A percentile compares a stretch with the other conserved stretches of the same genome.
These are phyloP conservation scores for Leccinum subgranulosum DNA, from an alignment of 768 basidiomycete genomes.

Conservation along the genomic window DNA sequence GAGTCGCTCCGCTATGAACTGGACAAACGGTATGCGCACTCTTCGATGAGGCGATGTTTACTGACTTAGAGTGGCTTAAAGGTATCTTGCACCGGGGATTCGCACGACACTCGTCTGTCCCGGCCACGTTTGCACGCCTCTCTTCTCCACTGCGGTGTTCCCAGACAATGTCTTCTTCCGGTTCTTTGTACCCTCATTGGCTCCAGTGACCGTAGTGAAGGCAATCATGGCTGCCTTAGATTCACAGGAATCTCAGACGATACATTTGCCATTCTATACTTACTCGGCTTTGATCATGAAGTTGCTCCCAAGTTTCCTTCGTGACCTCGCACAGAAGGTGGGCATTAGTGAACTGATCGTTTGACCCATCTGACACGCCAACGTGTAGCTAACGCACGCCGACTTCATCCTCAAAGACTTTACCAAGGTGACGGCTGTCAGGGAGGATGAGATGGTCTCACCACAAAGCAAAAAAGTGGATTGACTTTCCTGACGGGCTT, in stretches of 20 bases:
- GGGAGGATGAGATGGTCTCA: constrained; percentile 48
- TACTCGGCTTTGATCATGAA: constrained; percentile 55
- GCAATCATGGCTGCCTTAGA: constrained; percentile 79
- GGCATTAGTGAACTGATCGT: constrained; percentile 10
- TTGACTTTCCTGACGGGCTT: constrained; percentile 1
- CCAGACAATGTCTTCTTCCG: constrained; percentile 50
- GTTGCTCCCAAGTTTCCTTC: constrained; percentile 65
- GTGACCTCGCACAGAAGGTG: constrained; percentile 79
- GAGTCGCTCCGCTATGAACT: constrained; percentile 88
- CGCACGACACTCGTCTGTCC: constrained; percentile 87
- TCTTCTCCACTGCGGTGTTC: constrained; percentile 63
- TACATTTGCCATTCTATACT: constrained; percentile 72
- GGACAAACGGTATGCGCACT: constrained; percentile 57
- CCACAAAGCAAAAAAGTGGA: constrained; percentile 9
- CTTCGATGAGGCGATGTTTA: neutral
- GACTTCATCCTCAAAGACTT: constrained; percentile 72
- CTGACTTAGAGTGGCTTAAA: constrained; percentile 21
- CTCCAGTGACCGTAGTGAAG: constrained; percentile 75
- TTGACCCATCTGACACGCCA: constrained; percentile 6
- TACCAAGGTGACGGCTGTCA: constrained; percentile 57
- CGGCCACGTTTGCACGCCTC: constrained; percentile 71
- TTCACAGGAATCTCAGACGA: constrained; percentile 67
- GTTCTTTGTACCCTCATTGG: constrained; percentile 76
- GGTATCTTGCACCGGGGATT: constrained; percentile 71
- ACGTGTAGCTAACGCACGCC: constrained; percentile 56